A percentile compares a stretch with the other conserved stretches of the same genome.
Conservation (phyloP, 2,329 filamentous ascomycete genomes). For the Fusarium lyarnte region DNA sequence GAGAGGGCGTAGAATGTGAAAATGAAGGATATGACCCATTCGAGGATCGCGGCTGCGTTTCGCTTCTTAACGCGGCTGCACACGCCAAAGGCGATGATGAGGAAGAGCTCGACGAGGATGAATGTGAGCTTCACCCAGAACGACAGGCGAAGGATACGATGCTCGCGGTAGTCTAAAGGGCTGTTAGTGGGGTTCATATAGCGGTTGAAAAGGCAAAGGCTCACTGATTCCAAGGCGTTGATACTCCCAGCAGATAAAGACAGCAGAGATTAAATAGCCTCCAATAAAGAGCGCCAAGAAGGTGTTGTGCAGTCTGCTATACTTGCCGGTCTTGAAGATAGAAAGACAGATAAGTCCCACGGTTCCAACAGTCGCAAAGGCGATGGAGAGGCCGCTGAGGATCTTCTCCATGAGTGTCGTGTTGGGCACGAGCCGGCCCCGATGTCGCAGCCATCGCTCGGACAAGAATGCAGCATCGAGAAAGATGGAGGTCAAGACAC, state of each 20-base stretch:
- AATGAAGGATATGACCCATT: conserved; percentile 82
- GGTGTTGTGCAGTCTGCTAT: conserved; percentile 74
- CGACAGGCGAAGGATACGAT: conserved; percentile 76
- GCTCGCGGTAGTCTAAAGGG: conserved; percentile 72
- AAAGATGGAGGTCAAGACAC: conserved; percentile 76
- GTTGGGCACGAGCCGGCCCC: conserved; percentile 80
- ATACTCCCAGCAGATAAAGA: conserved; percentile 92
- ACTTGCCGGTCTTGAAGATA: conserved; percentile 82
- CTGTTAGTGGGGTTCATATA: background rate
- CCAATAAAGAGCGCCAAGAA: conserved; percentile 86
- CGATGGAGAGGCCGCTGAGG: conserved; percentile 68
- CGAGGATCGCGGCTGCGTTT: conserved; percentile 79
- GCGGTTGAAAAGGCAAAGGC: conserved; percentile 37
- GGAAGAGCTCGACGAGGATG: conserved; percentile 78
- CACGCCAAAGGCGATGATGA: conserved; percentile 78
- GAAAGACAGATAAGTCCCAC: conserved; percentile 82
- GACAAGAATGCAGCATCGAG: conserved; percentile 83
- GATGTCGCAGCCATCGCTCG: conserved; percentile 87
- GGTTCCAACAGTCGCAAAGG: conserved; percentile 78
- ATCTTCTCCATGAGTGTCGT: conserved; percentile 67
- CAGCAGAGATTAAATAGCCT: conserved; percentile 84
- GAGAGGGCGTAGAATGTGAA: conserved; percentile 90
- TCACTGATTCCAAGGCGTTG: conserved; percentile 80
- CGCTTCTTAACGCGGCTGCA: conserved; percentile 58
- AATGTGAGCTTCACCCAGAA: conserved; percentile 92